These are phyloP conservation scores for Dalbergia oliveri DNA, from an alignment of 306 rosid genomes.

Conservation along the genomic window DNA sequence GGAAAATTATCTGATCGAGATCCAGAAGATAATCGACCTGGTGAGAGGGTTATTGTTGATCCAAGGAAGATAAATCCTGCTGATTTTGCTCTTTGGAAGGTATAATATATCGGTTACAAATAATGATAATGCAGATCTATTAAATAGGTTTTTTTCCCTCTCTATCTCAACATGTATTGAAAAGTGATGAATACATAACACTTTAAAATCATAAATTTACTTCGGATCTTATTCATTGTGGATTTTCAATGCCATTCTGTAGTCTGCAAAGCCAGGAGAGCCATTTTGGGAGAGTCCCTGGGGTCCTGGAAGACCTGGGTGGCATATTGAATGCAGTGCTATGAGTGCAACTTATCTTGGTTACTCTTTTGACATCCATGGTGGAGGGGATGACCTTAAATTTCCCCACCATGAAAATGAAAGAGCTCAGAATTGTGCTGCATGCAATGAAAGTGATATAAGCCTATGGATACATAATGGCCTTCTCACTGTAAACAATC, in stretches of 20 bases:
- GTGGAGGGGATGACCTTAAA: conserved; percentile 96
- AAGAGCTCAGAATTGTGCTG: conserved; percentile 99
- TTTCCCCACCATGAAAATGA: conserved; percentile 99
- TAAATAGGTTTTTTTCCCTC: neutral
- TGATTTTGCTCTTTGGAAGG: conserved; percentile 99
- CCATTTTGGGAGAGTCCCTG: conserved; percentile 99
- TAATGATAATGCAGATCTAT: conserved; percentile 22
- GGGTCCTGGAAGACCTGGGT: conserved; percentile 99
- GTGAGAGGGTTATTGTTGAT: conserved; percentile 95
- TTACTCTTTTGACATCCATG: conserved; percentile 92
- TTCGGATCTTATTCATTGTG: conserved; percentile 36
- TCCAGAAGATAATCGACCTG: conserved; percentile 95
- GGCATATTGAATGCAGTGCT: conserved; percentile 99
- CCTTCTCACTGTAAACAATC: conserved; percentile 87
- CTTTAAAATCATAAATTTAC: conserved; percentile 25
- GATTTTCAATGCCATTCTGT: conserved; percentile 45
- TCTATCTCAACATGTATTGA: neutral
- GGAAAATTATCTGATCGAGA: conserved; percentile 84
- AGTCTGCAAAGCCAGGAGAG: conserved; percentile 95
- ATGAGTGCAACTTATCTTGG: conserved; percentile 94
- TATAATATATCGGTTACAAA: conserved; percentile 42
- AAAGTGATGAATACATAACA: conserved; percentile 23
- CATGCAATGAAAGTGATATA: conserved; percentile 78
- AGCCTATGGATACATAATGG: conserved; percentile 97
- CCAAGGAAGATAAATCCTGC: conserved; percentile 93